Evolutionary conservation across 2,329 filamentous ascomycete genomes (phyloP), one percentile per base, ranked within the genome.

Genomic region (Byssothecium circinans): DNA sequence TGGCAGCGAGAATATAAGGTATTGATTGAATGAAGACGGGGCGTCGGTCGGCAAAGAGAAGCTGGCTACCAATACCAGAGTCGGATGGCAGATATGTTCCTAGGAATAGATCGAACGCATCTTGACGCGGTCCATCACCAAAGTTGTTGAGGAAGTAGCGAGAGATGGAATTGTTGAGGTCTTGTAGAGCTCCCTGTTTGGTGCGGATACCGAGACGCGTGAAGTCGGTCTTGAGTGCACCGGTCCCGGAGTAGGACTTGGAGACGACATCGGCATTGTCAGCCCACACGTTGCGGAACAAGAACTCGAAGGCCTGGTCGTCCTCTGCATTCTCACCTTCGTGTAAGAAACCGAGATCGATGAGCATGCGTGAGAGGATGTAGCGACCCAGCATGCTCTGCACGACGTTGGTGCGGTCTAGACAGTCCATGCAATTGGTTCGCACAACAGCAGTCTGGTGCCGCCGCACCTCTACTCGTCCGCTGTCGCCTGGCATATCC

Each of bases 361-460:
- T 82, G 47, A 99, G 84, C 77, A 96, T 94, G 56, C 91, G 86
- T 52, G 91, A 91, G 33, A 99, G 78, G 12, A 89, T 88, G 82
- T 86, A 91, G 42, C 92, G 87, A 8, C 89, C 94, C 49, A 99
- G 83, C 88, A 97, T 96, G 70, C 90, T 95, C 74, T 99, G 94
- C 3, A 99, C 90, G 6, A 99, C 91, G 62, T 99, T 99, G 43
- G 94, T 99, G 43, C 94, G 88, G 72, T 99, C 94, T 12, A 99
- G 82, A 58, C 95, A 99, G 73, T 99, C 94, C 94, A 99, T 99
- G 75, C 94, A 99, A 71, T 99, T 99, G 32, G 94, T 96, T 44
- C 94, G 86, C 55, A 99, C 91, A 14, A 97, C 91, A 52, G 89
- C 91, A 1, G 85, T 89, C 77, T 99, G 94, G 55, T 83, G 80